Percentiles rank a stretch among this genome's conserved stretches.
Evolutionary conservation across 495 filamentous ascomycete genomes (phyloP).

Genomic region (Staphylotrichum longicolle): DNA sequence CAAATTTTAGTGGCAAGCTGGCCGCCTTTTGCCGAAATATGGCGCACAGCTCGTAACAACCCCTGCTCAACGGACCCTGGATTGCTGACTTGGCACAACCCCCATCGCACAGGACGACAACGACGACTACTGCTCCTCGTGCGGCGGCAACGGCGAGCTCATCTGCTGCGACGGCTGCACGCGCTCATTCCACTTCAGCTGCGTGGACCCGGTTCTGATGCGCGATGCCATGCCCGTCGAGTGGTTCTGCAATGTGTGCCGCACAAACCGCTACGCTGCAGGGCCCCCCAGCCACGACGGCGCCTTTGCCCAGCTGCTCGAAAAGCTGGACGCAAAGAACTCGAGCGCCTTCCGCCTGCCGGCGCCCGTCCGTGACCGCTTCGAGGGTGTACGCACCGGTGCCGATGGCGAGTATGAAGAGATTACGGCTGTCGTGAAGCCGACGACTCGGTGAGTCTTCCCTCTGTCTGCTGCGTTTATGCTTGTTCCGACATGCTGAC

Average conservation of each 20-base stretch:
- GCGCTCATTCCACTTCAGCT: conserved; percentile 81
- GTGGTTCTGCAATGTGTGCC: conserved; percentile 83
- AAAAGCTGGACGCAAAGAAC: conserved; percentile 59
- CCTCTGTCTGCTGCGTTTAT: conserved; percentile 11
- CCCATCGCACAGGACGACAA: conserved; percentile 61
- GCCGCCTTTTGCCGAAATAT: conserved; percentile 36
- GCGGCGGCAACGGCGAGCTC: conserved; percentile 75
- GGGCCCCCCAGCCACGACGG: conserved; percentile 41
- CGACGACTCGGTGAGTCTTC: conserved; percentile 35
- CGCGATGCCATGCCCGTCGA: conserved; percentile 64
- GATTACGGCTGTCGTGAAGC: conserved; percentile 38
- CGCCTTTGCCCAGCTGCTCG: conserved; percentile 58
- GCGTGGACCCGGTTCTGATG: conserved; percentile 74
- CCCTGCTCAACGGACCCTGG: conserved; percentile 1
- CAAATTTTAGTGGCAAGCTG: conserved; percentile 28
- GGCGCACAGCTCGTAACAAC: conserved; percentile 26
- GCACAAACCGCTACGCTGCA: conserved; percentile 35
- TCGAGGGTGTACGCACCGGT: conserved; percentile 69
- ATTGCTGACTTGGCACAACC: conserved; percentile 27
- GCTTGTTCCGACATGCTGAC: conserved; percentile 32
- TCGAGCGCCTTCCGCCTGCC: conserved; percentile 75
- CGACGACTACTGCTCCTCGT: conserved; percentile 82
- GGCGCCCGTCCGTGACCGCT: conserved; percentile 62
- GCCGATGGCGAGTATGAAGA: conserved; percentile 79
- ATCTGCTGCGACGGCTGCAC: conserved; percentile 91